These are phyloP conservation scores for Westerdykella ornata DNA, from an alignment of 2,329 filamentous ascomycete genomes.

Conservation along the genomic window DNA sequence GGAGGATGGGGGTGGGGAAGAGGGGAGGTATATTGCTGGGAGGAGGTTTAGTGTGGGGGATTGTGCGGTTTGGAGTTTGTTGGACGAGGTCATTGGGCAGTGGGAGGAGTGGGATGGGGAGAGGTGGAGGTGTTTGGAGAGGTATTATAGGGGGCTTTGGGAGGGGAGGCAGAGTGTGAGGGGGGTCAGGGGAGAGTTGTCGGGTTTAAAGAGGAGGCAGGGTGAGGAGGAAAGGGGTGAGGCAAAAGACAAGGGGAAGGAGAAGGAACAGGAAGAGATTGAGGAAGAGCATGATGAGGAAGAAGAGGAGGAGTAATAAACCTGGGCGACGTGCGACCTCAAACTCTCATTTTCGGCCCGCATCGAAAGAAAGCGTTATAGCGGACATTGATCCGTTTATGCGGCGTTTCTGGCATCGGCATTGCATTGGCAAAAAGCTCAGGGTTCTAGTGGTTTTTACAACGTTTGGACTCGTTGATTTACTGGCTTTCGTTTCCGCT, in stretches of 20 bases:
- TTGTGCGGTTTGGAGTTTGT: conserved; percentile 27
- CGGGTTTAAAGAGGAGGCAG: conserved; percentile 6
- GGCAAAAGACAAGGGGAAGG: neutral
- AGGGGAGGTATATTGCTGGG: conserved; percentile 22
- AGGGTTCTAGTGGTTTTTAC: no score
- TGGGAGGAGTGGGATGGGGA: conserved; percentile 22
- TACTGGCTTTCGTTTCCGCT: no score
- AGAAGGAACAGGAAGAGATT: neutral
- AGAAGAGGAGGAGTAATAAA: neutral
- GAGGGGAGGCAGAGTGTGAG: conserved; percentile 28
- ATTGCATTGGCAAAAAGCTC: no score
- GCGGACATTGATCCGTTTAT: no score
- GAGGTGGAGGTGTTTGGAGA: conserved; percentile 14
- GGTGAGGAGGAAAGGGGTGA: conserved; percentile 1
- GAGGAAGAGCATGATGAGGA: neutral
- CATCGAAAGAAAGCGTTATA: no score
- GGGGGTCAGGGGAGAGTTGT: conserved; percentile 16
- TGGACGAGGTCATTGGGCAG: conserved; percentile 19
- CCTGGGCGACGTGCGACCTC: no score
- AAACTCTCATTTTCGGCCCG: no score
- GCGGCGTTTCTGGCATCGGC: no score
- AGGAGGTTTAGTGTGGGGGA: conserved; percentile 28
- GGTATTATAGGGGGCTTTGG: conserved; percentile 26
- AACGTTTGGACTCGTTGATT: no score
- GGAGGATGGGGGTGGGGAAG: neutral